Evolutionary conservation across 306 rosid genomes (phyloP).

Genomic region (Albizia julibrissin): DNA sequence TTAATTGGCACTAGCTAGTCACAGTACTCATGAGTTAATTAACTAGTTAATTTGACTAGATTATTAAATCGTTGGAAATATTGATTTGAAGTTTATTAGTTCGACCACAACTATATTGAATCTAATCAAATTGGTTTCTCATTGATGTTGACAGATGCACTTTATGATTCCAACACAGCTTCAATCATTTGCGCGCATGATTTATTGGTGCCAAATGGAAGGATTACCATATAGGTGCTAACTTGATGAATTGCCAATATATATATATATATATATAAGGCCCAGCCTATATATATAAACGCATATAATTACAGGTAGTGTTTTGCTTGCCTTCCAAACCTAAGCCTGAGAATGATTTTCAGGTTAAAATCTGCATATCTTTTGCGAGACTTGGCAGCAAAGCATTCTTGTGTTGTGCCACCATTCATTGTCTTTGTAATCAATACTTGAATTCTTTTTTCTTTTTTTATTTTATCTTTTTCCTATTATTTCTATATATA

Average conservation of each 20-base stretch:
- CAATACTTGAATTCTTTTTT: not conserved
- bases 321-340: constrained; percentile 67
- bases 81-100: not conserved
- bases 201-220: constrained; percentile 21
- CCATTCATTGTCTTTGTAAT: constrained; percentile 21
- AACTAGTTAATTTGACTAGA: not conserved
- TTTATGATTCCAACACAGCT: constrained; percentile 12
- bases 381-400: constrained; percentile 63
- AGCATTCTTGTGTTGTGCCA: constrained; percentile 39
- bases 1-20: not conserved
- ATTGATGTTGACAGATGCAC: not conserved
- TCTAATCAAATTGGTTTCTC: not conserved
- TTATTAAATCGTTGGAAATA: not conserved
- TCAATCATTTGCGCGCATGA: constrained; percentile 34
- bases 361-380: constrained; percentile 13
- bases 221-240: constrained; percentile 24
- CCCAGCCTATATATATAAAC: not conserved
- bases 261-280: not conserved
- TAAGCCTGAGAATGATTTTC: constrained; percentile 24
- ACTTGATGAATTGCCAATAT: constrained; percentile 27
- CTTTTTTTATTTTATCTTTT: not conserved
- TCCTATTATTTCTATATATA: not conserved
- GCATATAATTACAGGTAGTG: not conserved
- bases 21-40: not conserved
- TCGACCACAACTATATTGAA: not conserved